Evolutionary conservation across 345 rosid species (phyloP).

Genomic region (Eucalyptus melliodora): DNA sequence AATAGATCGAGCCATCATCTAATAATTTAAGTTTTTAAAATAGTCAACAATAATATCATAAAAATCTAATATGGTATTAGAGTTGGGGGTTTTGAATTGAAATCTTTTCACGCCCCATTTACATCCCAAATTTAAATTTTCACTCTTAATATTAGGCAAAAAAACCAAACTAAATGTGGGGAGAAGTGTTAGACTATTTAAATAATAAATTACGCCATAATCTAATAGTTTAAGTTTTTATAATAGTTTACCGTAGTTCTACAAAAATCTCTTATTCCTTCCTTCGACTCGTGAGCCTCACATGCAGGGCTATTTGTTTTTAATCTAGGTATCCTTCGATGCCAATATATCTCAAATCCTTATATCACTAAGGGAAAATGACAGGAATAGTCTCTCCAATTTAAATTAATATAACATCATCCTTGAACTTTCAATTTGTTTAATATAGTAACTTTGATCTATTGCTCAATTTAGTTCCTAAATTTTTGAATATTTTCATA

Average conservation of each 20-base stretch:
- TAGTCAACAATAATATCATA: accelerated
- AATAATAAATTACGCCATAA: too few relatives aligned
- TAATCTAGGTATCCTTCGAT: background rate
- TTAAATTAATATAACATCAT: too few relatives aligned
- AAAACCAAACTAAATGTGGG: accelerated
- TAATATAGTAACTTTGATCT: too few relatives aligned
- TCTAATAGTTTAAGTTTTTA: too few relatives aligned
- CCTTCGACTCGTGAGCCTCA: accelerated
- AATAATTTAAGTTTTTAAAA: too few relatives aligned
- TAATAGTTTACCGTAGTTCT: accelerated
- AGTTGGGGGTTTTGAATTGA: accelerated
- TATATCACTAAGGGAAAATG: background rate
- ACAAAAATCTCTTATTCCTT: background rate
- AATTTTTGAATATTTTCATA: too few relatives aligned
- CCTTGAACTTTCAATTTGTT: too few relatives aligned
- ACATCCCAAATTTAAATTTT: too few relatives aligned
- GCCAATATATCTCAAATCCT: background rate
- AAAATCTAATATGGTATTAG: too few relatives aligned
- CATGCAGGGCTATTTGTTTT: background rate
- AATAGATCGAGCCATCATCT: too few relatives aligned
- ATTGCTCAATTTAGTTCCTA: too few relatives aligned
- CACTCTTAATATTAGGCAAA: accelerated
- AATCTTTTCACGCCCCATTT: accelerated
- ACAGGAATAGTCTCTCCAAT: accelerated
- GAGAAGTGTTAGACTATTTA: accelerated